Base-by-base conservation (phyloP, 441 rosid species). In the Gossypium gossypioides region DNA sequence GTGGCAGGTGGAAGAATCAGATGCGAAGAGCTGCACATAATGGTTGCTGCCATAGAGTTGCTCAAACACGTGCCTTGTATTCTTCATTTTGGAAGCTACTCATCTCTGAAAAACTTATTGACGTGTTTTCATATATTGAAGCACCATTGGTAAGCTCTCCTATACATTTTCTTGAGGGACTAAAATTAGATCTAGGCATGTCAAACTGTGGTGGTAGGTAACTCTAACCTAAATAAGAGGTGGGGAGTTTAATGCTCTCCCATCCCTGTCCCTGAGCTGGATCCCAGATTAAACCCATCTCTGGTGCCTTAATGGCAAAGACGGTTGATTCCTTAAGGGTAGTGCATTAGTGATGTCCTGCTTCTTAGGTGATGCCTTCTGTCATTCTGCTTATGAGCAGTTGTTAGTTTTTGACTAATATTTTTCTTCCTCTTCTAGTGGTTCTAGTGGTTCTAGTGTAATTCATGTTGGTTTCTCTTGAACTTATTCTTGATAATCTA, bases 1-100 rank as follows among this genome's bases (percentile, higher is more conserved):
- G 85, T 84, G 98, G 99, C 76, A 84, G 91, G 82, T 92, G 99
- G 99, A 89, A 82, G 83, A 95, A 95, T 85, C 99, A 95, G 82
- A 92, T 86, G 84, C 88, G 93, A 69, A 91, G 89, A 81, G 96
- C 87, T 72, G 97, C 97, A 71, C 96, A 91, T 80, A 93, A 92
- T 79, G 97, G 99, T 75, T 95, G 98, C 80, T 95, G 99, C 80
- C 93, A 86, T 58, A 88, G 97, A 61, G 99, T 81, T 80, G 96
- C 99, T 63, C 98, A 87, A 80, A 84, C 84, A 18, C 86, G 96
- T 76, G 92, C 96, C 67, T 77, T 95, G 19, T 82, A 76, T 79
- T 86, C 88, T 77, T 89, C 85, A 73, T 89, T 95, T 37, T 95
- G 99, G 99, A 95, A 92, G 85, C 82, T 92, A 77, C 86, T 95